Conservation (phyloP, 2,329 filamentous ascomycete genomes). For the Zalaria obscura region DNA sequence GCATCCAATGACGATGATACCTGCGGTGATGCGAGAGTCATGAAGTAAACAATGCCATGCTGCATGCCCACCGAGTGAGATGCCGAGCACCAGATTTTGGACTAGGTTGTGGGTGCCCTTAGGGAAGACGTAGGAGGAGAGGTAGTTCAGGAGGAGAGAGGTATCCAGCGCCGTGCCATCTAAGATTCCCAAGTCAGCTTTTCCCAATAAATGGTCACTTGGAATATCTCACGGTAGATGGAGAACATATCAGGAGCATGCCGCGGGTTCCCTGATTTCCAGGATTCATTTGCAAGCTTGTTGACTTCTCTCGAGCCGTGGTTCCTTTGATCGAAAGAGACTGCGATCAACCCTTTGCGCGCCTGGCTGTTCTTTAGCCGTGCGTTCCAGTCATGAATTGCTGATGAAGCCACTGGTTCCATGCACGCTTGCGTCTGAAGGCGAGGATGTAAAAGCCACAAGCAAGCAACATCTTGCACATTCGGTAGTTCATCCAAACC, state of each 20-base stretch:
- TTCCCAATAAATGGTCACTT: too few species aligned
- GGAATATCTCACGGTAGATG: slow-evolving; percentile 43
- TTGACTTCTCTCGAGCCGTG: slow-evolving; percentile 65
- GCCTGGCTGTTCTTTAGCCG: slow-evolving; percentile 18
- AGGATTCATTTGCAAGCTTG: slow-evolving; percentile 57
- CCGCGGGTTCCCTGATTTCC: slow-evolving; percentile 61
- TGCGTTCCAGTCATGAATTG: slow-evolving; percentile 54
- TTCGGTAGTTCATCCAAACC: slow-evolving; percentile 60
- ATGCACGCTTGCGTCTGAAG: slow-evolving; percentile 58
- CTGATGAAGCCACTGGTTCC: slow-evolving; percentile 55
- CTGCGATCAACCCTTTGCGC: slow-evolving; percentile 54
- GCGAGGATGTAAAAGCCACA: slow-evolving; percentile 87
- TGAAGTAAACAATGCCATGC: slow-evolving; percentile 72
- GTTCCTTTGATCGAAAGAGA: slow-evolving; percentile 85
- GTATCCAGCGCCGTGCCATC: slow-evolving; percentile 62
- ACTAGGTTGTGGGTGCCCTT: slow-evolving; percentile 28
- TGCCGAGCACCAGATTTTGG: slow-evolving; percentile 63
- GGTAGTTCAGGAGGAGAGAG: slow-evolving; percentile 58
- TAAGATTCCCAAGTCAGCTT: slow-evolving; percentile 10
- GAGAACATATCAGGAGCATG: slow-evolving; percentile 92
- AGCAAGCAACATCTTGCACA: slow-evolving; percentile 48
- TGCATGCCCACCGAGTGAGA: slow-evolving; percentile 77
- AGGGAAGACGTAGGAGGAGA: slow-evolving; percentile 61
- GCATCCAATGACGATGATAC: slow-evolving; percentile 71
- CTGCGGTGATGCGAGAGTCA: slow-evolving; percentile 66